phyloP scores from a whole-genome alignment of 306 rosid genomes.

The Gastrolobium villosum region DNA sequence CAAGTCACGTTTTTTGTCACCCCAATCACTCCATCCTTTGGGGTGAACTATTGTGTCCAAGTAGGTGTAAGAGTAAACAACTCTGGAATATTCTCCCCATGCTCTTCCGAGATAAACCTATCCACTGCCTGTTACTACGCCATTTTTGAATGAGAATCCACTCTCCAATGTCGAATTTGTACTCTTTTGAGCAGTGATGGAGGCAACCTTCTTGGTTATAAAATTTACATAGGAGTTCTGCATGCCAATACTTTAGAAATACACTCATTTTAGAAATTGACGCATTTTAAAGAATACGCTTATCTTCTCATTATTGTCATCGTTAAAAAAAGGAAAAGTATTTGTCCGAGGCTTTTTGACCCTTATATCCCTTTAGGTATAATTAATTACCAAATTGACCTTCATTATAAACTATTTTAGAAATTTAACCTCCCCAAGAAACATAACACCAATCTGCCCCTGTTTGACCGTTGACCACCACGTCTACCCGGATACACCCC shows the following conservation, averaged over 20 bases:
- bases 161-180: slow-evolving; percentile 63
- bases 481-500: too few species aligned
- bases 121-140: slow-evolving; percentile 67
- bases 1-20: slow-evolving; percentile 64
- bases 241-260: neutral
- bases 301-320: too few species aligned
- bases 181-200: slow-evolving; percentile 78
- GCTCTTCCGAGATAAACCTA: slow-evolving; percentile 81
- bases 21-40: slow-evolving; percentile 86
- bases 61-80: slow-evolving; percentile 73
- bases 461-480: too few species aligned
- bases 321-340: too few species aligned
- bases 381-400: too few species aligned
- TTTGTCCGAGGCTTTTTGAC: too few species aligned
- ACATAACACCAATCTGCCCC: too few species aligned
- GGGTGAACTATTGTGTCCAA: slow-evolving; percentile 70
- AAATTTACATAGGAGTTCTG: slow-evolving; percentile 73
- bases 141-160: slow-evolving; percentile 74
- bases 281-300: too few species aligned
- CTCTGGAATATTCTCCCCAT: slow-evolving; percentile 84
- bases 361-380: too few species aligned
- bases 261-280: too few species aligned
- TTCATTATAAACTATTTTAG: too few species aligned
- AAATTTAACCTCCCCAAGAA: too few species aligned
- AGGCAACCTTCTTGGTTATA: slow-evolving; percentile 64